Conservation (phyloP, 2,329 filamentous ascomycete genomes). For the Aspergillus texensis region DNA sequence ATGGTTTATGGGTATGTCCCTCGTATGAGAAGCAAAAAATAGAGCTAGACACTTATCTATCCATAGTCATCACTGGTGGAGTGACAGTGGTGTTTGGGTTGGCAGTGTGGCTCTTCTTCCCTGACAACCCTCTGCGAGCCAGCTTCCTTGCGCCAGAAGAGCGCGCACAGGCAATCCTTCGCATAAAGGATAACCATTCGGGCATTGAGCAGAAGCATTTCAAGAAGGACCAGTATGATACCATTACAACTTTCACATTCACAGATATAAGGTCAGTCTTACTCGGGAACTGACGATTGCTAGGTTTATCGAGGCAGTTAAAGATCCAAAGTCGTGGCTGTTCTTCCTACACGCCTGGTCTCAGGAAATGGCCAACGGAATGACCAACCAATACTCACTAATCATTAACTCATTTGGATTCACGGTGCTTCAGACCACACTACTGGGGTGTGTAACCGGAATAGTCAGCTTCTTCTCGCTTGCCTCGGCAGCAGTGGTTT, state of each 20-base stretch:
- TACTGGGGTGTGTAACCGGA: constrained; percentile 28
- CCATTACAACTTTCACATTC: not conserved
- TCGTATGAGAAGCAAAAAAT: not conserved
- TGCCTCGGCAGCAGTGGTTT: constrained; percentile 28
- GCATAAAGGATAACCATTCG: constrained; percentile 41
- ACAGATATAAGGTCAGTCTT: not conserved
- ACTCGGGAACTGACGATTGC: not conserved
- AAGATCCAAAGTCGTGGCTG: constrained; percentile 38
- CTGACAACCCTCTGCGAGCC: constrained; percentile 36
- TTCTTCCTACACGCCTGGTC: constrained; percentile 40
- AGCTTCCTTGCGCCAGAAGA: constrained; percentile 36
- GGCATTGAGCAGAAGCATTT: constrained; percentile 42
- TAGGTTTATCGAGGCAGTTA: constrained; percentile 35
- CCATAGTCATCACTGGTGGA: not conserved
- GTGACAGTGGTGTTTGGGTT: constrained; percentile 26
- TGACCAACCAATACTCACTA: constrained; percentile 48
- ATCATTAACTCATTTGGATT: constrained; percentile 52
- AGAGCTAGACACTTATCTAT: not conserved
- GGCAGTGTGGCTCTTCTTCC: constrained; percentile 36
- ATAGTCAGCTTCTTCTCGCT: constrained; percentile 32
- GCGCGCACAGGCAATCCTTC: constrained; percentile 35
- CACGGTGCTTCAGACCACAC: constrained; percentile 28
- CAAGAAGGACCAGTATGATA: constrained; percentile 30
- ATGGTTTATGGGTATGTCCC: constrained; percentile 41
- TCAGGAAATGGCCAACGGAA: constrained; percentile 38